These are phyloP conservation scores for Xylaria curta DNA, from an alignment of 495 filamentous ascomycete genomes.

Conservation along the genomic window DNA sequence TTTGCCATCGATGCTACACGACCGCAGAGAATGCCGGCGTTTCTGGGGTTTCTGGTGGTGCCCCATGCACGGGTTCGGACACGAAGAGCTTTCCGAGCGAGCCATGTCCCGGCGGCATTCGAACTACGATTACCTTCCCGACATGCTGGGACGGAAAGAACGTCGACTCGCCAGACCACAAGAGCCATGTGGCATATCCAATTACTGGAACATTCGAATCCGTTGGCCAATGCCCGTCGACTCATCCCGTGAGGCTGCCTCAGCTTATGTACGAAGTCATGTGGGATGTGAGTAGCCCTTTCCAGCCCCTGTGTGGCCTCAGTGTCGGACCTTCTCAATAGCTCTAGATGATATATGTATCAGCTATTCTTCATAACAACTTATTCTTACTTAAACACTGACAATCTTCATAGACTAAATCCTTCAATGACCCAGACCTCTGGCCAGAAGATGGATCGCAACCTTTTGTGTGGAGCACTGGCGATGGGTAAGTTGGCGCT, in stretches of 20 bases:
- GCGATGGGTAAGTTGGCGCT: conserved; percentile 39
- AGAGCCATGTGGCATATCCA: conserved; percentile 46
- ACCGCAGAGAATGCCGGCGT: conserved; percentile 31
- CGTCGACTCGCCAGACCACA: conserved; percentile 48
- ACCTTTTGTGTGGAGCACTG: conserved; percentile 54
- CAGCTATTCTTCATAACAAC: background rate
- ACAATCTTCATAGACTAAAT: conserved; percentile 37
- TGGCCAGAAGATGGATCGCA: conserved; percentile 50
- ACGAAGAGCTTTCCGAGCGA: conserved; percentile 33
- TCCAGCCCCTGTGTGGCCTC: background rate
- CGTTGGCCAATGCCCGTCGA: conserved; percentile 41
- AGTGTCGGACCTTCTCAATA: conserved; percentile 24
- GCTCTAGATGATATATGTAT: background rate
- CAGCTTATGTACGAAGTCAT: conserved; percentile 52
- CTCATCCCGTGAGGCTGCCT: conserved; percentile 45
- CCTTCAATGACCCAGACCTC: conserved; percentile 47
- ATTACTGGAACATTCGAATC: conserved; percentile 40
- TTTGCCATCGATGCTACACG: conserved; percentile 40
- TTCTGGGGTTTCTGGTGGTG: conserved; percentile 31
- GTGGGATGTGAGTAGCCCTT: conserved; percentile 44
- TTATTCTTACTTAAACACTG: background rate
- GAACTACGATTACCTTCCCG: conserved; percentile 49
- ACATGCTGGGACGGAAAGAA: conserved; percentile 52
- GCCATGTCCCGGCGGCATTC: conserved; percentile 39
- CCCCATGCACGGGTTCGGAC: conserved; percentile 37